Evolutionary conservation across 495 filamentous ascomycete genomes (phyloP).

Genomic region (Tuber borchii): DNA sequence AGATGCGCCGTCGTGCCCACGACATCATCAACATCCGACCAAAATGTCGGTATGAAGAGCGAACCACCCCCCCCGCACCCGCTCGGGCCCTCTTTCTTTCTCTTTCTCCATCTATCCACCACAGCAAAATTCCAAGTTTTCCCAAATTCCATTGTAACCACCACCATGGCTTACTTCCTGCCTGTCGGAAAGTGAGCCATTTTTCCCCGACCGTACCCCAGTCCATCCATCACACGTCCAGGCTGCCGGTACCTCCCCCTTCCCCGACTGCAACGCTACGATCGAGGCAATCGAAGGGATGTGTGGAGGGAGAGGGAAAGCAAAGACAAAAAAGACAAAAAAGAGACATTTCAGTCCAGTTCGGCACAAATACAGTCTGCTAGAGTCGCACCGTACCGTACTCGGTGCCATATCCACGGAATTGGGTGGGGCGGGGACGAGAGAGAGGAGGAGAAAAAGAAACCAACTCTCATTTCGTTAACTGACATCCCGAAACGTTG

Average conservation of each 20-base stretch:
- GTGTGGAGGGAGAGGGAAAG: background rate
- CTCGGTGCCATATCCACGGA: conserved; percentile 1
- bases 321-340: background rate
- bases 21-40: background rate
- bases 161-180: background rate
- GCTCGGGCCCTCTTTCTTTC: background rate
- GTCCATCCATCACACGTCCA: background rate
- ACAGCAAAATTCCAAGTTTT: background rate
- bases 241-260: background rate
- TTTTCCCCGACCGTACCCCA: background rate
- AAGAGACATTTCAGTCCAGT: background rate
- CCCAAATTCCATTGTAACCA: background rate
- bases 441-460: background rate
- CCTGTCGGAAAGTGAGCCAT: background rate
- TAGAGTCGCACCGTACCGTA: background rate
- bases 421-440: background rate
- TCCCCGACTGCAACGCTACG: background rate
- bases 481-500: background rate
- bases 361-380: background rate
- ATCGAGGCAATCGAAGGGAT: background rate
- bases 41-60: background rate
- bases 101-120: background rate
- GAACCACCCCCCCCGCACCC: background rate
- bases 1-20: background rate
- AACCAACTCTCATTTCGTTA: background rate